Base-by-base conservation (phyloP, 805 yeast species). In the Yamadazyma paraphyllophila region DNA sequence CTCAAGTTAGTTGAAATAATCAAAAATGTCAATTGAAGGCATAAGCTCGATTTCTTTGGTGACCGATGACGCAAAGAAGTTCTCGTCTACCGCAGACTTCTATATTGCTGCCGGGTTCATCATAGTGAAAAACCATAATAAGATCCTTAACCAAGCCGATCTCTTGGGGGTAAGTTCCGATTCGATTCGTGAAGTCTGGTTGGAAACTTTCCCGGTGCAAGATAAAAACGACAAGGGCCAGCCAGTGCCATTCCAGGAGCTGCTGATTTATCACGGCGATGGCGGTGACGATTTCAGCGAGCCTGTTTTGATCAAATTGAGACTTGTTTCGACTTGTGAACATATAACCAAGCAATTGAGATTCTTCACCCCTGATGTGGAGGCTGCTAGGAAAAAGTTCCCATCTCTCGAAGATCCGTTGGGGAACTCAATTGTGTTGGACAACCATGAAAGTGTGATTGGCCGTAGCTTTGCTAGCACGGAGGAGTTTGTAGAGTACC, bases 151-250 rank as follows among this genome's bases (percentile, higher is more conserved):
- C 26, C 40, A 42, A 13, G n/a, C 36, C 16, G 52, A 46, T 15
- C 41, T 43, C 20, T 62, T 68, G 38, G 91, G 91, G 4, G 69
- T 85, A 38, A 77, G 88, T 7, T 72, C 69, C 46, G 88, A 84
- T 51, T 84, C 91, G 0, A 57, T 83, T 41, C 77, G 73, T 51
- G 95, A 86, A 63, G 63, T 79, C 25, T 86, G 95, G 95, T 60
- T 86, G 39, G 87, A 84, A 61, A 67, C 82, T 16, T 84, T 81
- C 61, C 88, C 87, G 15, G 66, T 76, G 34, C 74, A 70, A 50
- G 58, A 62, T 40, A 15, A 52, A 14, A 73, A 69, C 45, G 47
- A 43, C 8, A 54, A 58, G 25, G 76, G 75, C 3, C 55, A 62
- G 39, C 44, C 64, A 26, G 56, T 56, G 30, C 77, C 77, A 4